Evolutionary conservation across 139 green algal genomes (phyloP).

Genomic region (Chara braunii): DNA sequence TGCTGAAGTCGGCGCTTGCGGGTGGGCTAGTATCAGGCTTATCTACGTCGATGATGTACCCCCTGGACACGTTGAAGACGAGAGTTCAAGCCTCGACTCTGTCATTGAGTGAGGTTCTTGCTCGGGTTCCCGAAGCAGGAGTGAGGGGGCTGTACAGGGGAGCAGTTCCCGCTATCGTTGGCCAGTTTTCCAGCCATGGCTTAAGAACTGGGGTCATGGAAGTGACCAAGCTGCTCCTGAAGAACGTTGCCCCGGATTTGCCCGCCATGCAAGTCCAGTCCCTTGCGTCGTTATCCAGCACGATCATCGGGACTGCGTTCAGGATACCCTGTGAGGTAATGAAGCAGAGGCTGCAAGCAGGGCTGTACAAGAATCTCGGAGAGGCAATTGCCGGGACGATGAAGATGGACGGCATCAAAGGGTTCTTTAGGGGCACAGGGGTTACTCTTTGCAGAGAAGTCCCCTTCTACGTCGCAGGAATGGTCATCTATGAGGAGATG

Average conservation of each 20-base stretch:
- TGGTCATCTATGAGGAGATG: conserved; percentile 58
- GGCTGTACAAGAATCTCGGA: conserved; percentile 47
- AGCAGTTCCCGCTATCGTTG: conserved; percentile 47
- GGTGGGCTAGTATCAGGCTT: conserved; percentile 50
- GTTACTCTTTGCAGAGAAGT: conserved; percentile 56
- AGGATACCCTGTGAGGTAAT: conserved; percentile 62
- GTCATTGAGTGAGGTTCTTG: conserved; percentile 21
- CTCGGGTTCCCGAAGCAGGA: conserved; percentile 35
- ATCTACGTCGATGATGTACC: conserved; percentile 56
- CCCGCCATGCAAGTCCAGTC: conserved; percentile 49
- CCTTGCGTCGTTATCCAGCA: conserved; percentile 51
- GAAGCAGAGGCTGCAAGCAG: conserved; percentile 63
- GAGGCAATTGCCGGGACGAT: conserved; percentile 42
- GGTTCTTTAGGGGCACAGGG: conserved; percentile 54
- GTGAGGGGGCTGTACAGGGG: conserved; percentile 50
- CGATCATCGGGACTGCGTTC: conserved; percentile 52
- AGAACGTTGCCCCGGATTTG: conserved; percentile 9
- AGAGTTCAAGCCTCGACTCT: conserved; percentile 50
- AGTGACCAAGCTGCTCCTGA: conserved; percentile 31
- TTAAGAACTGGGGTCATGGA: conserved; percentile 57
- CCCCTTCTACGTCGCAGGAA: conserved; percentile 64
- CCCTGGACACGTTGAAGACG: conserved; percentile 68
- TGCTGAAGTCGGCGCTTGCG: conserved; percentile 53
- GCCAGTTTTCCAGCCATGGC: conserved; percentile 49
- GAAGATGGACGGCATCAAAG: conserved; percentile 35